Evolutionary conservation across 495 filamentous ascomycete genomes (phyloP).

Genomic region (Parathielavia appendiculata): DNA sequence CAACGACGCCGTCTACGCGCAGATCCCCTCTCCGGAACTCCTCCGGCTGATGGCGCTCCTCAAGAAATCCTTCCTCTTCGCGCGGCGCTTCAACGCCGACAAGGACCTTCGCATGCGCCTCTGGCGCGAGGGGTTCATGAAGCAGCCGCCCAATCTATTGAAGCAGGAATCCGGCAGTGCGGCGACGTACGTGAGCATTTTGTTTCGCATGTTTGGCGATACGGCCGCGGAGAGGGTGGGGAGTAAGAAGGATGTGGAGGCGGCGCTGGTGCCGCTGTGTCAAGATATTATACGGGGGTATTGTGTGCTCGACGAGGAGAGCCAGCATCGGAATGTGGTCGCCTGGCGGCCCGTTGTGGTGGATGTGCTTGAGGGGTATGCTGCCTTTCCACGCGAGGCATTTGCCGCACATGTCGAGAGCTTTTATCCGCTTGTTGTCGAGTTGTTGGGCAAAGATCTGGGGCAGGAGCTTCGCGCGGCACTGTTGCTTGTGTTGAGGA

Average conservation of each 20-base stretch:
- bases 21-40: conserved; percentile 84
- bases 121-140: conserved; percentile 99
- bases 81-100: conserved; percentile 94
- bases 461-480: conserved; percentile 70
- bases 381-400: conserved; percentile 74
- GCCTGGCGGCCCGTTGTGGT: conserved; percentile 97
- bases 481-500: conserved; percentile 65
- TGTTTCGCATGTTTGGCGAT: conserved; percentile 96
- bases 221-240: conserved; percentile 73
- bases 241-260: conserved; percentile 75
- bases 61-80: conserved; percentile 93
- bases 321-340: conserved; percentile 89
- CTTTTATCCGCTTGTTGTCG: conserved; percentile 83
- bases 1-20: conserved; percentile 88
- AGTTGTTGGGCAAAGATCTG: conserved; percentile 76
- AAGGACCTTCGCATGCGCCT: conserved; percentile 91
- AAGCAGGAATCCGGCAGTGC: conserved; percentile 95
- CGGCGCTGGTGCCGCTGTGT: conserved; percentile 87
- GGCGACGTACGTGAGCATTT: conserved; percentile 86
- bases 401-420: conserved; percentile 72
- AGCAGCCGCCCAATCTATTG: conserved; percentile 95
- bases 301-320: conserved; percentile 80
- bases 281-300: conserved; percentile 86
- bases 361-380: conserved; percentile 94
- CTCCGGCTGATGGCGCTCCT: conserved; percentile 88